phyloP scores from a whole-genome alignment of 108 stramenopile species.

The Skeletonema tropicum region DNA sequence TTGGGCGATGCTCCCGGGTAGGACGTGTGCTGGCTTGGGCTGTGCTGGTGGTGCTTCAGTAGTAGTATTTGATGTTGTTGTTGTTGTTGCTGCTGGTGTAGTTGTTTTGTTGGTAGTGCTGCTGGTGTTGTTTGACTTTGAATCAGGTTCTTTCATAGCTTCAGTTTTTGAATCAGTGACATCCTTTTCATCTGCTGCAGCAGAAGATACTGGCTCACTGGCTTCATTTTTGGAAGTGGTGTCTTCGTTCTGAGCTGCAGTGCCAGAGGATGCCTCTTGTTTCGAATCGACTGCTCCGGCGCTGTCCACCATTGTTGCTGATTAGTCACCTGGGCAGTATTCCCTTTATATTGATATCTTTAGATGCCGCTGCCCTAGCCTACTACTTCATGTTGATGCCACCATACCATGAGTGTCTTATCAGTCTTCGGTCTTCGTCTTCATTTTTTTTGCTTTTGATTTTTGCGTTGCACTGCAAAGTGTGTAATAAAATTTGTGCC shows the following conservation, averaged over 20 bases:
- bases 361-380: too few species aligned
- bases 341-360: too few species aligned
- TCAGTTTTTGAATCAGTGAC: neutral
- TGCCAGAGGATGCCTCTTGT: neutral
- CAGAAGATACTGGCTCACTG: neutral
- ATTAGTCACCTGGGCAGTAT: too few species aligned
- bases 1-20: conserved; percentile 1
- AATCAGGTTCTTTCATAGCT: neutral
- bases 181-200: neutral
- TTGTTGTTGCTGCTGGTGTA: neutral
- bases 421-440: too few species aligned
- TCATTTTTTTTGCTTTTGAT: too few species aligned
- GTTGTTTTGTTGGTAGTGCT: neutral
- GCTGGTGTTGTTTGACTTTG: neutral
- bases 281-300: neutral
- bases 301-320: neutral
- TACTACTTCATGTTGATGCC: too few species aligned
- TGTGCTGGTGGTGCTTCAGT: neutral
- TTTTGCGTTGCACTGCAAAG: too few species aligned
- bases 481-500: too few species aligned
- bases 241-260: neutral
- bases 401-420: too few species aligned
- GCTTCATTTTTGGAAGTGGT: neutral
- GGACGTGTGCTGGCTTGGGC: neutral
- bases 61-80: too few species aligned